Evolutionary conservation across 768 basidiomycete species (phyloP), one percentile per base, ranked within the genome.

Genomic region (Phlebiopsis gigantea): DNA sequence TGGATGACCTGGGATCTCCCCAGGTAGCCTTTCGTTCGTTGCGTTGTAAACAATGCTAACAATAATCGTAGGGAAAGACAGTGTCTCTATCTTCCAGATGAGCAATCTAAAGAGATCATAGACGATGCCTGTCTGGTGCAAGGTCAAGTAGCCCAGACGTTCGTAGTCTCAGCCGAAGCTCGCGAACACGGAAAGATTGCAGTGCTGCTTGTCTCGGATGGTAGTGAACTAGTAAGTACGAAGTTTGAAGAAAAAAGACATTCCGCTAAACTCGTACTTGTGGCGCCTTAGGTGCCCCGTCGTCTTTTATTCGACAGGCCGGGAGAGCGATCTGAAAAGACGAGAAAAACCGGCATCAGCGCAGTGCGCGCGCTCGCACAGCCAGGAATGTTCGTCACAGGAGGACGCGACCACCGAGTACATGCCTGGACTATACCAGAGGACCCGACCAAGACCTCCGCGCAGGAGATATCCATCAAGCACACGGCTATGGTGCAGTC

Each of bases 331-430:
- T 39, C 34, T 7, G 21, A 28, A 2, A 61, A 7, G 8, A 22
- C 48, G 6, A 78, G 71, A 60, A 76, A 69, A 58, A 62, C 66
- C 14, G 79, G 78, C 2, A 70, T 74, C 25, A 79, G 77, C 50
- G 73, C 75, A 17, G 60, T 80, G 10, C 64, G 75, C n/a, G 41
- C 75, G 14, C 66, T 79, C 69, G 64, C 69, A 63, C 74, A 73
- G 30, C 71, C 74, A 12, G 62, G 67, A 34, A 66, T 69, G 65
- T 80, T 81, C 63, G 78, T 71, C 2, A 81, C 72, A 8, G 80
- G 79, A 24, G 79, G 79, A 5, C 72, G 77, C 46, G 78, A 81
- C 63, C 79, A 79, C 53, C 53, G 61, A 34, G 71, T 81, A 17
- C 78, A 79, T 55, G 62, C 80, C 5, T 81, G 81, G 81, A 67